phyloP scores from a whole-genome alignment of 495 filamentous ascomycete species.

The Aspergillus ostianus region DNA sequence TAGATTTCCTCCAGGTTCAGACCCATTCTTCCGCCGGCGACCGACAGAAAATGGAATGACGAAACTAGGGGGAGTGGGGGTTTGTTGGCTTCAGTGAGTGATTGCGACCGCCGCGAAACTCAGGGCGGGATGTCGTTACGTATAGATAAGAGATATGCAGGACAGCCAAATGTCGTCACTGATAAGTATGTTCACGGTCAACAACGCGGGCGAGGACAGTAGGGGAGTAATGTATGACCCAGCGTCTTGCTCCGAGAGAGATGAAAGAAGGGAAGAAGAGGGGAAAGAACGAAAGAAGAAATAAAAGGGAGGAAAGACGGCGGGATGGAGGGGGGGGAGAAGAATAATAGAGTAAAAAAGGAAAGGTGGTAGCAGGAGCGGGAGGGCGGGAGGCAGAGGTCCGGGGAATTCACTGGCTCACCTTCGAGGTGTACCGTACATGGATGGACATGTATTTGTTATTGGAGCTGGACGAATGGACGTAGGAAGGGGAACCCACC shows the following conservation, averaged over 20 bases:
- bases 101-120: conserved; percentile 23
- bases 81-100: conserved; percentile 14
- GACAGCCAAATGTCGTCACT: conserved; percentile 31
- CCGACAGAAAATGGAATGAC: conserved; percentile 45
- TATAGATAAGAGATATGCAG: conserved; percentile 11
- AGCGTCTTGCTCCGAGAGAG: conserved; percentile 27
- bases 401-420: conserved; percentile 24
- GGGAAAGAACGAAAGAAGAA: conserved; percentile 27
- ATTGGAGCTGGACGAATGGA: conserved; percentile 21
- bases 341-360: conserved; percentile 22
- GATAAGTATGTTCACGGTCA: conserved; percentile 14
- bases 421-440: conserved; percentile 16
- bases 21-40: conserved; percentile 62
- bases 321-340: conserved; percentile 21
- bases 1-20: conserved; percentile 64
- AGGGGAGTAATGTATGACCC: conserved; percentile 22
- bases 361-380: conserved; percentile 22
- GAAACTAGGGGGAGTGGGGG: conserved; percentile 16
- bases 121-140: conserved; percentile 20
- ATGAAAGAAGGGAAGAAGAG: conserved; percentile 22
- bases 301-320: conserved; percentile 17
- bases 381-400: conserved; percentile 34
- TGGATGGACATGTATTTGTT: conserved; percentile 10
- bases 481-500: conserved; percentile 1
- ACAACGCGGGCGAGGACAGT: conserved; percentile 27